Base-by-base conservation (phyloP, 1,139 yeast species). In the Sporopachydermia cereana region DNA sequence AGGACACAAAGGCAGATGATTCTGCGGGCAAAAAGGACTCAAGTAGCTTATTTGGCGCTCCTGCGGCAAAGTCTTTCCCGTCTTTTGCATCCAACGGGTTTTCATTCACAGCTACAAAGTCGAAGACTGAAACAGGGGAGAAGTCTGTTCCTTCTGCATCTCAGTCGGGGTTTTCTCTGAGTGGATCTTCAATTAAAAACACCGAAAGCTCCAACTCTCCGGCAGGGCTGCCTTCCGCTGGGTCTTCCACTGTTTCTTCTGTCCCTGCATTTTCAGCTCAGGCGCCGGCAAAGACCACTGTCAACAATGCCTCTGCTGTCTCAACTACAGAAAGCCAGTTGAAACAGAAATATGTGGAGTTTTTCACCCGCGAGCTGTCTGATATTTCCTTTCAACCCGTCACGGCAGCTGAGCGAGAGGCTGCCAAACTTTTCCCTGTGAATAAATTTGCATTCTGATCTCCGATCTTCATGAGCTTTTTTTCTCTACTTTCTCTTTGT, bases 281-380 rank as follows among this genome's bases (percentile, higher is more conserved):
- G n/a, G 39, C 18, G 12, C 12, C 30, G n/a, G 30, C n/a, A 27
- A n/a, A 27, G n/a, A n/a, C 12, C 30, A n/a, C n/a, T n/a, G n/a
- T n/a, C n/a, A n/a, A n/a, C n/a, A n/a, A n/a, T n/a, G n/a, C n/a
- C n/a, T n/a, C n/a, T n/a, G n/a, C n/a, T n/a, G n/a, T n/a, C n/a
- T n/a, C n/a, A n/a, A n/a, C n/a, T n/a, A n/a, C n/a, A 7, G 29
- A 25, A 14, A 14, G 14, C 7, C 29, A 25, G 29, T 14, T 25
- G 29, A 25, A 34, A 34, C 7, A 34, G 22, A 34, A 34, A n/a
- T 34, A 34, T 34, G n/a, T 34, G 18, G 39, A 34, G 7, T 34
- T 16, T n/a, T 34, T 34, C 17, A n/a, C 22, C 17, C 18, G 17
- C 20, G 20, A 34, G 39, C 17, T 34, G 18, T 34, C 39, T 7